phyloP scores from a whole-genome alignment of 2,329 filamentous ascomycete species.

The Colletotrichum nymphaeae region DNA sequence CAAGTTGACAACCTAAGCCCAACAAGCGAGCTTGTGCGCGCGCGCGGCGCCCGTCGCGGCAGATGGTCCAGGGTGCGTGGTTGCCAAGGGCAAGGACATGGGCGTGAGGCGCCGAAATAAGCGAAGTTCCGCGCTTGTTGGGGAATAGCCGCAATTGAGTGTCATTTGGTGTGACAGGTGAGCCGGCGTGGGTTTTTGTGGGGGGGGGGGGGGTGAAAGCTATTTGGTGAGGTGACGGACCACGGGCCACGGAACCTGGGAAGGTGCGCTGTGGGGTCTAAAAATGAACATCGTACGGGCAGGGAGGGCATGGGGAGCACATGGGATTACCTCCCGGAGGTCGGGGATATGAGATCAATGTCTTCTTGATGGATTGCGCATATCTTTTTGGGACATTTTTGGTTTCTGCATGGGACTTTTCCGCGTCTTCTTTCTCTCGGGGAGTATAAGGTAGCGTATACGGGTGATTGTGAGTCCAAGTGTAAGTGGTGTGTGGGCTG shows the following conservation, averaged over 20 bases:
- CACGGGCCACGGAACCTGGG: too few relatives aligned
- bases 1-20: not conserved
- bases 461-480: not conserved
- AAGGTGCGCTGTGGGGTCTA: slow-evolving; percentile 22
- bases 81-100: not conserved
- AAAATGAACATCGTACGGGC: slow-evolving; percentile 15
- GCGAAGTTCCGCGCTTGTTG: not conserved
- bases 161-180: not conserved
- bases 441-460: not conserved
- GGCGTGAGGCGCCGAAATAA: not conserved
- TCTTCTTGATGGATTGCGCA: not conserved
- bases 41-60: slow-evolving; percentile 8
- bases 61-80: slow-evolving; percentile 2
- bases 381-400: not conserved
- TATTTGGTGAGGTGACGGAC: not conserved
- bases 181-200: not conserved
- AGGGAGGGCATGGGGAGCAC: not conserved
- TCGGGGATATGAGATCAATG: not conserved
- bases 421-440: not conserved
- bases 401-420: slow-evolving; percentile 12
- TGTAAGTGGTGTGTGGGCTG: not conserved
- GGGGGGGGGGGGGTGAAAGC: not conserved
- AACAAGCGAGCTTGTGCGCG: not conserved
- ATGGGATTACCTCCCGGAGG: not conserved
- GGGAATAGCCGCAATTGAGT: not conserved